Percentiles rank a stretch among this genome's conserved stretches.
Conservation (phyloP, 225 moss, liverwort and hornwort species). For the Bryum argenteum region DNA sequence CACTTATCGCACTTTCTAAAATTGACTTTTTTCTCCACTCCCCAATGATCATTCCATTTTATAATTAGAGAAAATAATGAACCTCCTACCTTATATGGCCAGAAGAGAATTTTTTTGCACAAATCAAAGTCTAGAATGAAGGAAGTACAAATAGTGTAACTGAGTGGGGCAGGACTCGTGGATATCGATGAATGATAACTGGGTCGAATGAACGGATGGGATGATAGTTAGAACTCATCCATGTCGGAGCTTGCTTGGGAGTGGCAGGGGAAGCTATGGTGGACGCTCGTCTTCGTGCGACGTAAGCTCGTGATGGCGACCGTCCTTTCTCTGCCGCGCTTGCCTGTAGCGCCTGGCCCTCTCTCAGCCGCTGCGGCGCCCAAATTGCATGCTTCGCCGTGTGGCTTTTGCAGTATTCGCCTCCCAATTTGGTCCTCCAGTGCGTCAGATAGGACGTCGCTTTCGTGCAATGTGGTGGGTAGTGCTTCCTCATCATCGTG, state of each 20-base stretch:
- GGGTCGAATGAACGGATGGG: background rate
- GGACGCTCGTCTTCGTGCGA: background rate
- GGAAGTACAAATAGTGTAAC: too few species aligned
- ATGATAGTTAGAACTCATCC: slow-evolving; percentile 11
- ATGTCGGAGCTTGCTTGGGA: background rate
- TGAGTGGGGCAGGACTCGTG: background rate
- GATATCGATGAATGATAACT: slow-evolving; percentile 35
- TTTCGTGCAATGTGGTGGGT: slow-evolving; percentile 13
- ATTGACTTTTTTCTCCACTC: too few species aligned
- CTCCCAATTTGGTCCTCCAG: slow-evolving; percentile 33
- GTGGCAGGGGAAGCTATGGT: background rate
- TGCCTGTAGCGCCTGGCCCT: slow-evolving; percentile 11
- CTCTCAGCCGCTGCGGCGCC: slow-evolving; percentile 2
- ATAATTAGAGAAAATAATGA: too few species aligned
- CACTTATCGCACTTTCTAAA: too few species aligned
- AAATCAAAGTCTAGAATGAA: too few species aligned
- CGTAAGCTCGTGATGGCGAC: slow-evolving; percentile 32
- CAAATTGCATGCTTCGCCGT: slow-evolving; percentile 8
- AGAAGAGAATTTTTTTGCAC: too few species aligned
- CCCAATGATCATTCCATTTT: too few species aligned
- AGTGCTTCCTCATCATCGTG: background rate
- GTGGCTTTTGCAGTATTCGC: slow-evolving; percentile 15
- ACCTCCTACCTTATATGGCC: too few species aligned
- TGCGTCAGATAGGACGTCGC: slow-evolving; percentile 28
- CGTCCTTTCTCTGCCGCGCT: slow-evolving; percentile 41